Percentiles rank a stretch among this genome's conserved stretches.
phyloP scores from a whole-genome alignment of 345 rosid species.

The Corchorus olitorius region DNA sequence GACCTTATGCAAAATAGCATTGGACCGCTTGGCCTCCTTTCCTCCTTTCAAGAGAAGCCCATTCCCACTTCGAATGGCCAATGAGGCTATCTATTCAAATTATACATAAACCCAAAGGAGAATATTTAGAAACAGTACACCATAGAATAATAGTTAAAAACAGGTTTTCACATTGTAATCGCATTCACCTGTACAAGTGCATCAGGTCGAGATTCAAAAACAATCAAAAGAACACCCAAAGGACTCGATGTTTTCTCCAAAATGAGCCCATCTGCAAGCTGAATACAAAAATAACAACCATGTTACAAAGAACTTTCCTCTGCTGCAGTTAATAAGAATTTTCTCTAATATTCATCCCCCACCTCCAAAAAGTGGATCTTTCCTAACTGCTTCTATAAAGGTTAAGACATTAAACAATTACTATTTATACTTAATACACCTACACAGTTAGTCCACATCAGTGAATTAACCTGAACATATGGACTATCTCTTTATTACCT shows the following conservation, averaged over 20 bases:
- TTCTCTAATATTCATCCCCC: not conserved
- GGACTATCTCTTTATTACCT: slow-evolving; percentile 53
- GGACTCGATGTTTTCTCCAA: slow-evolving; percentile 96
- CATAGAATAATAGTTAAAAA: slow-evolving; percentile 2
- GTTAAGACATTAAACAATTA: slow-evolving; percentile 3
- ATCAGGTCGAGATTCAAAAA: slow-evolving; percentile 97
- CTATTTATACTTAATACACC: not conserved
- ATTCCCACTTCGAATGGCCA: slow-evolving; percentile 96
- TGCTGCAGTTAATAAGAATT: not conserved
- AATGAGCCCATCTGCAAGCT: slow-evolving; percentile 94
- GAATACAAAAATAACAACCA: slow-evolving; percentile 24
- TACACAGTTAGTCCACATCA: not conserved
- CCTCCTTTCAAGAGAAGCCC: slow-evolving; percentile 96
- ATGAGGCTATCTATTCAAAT: slow-evolving; percentile 81
- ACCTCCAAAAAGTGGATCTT: not conserved
- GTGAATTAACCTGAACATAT: not conserved
- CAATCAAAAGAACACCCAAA: slow-evolving; percentile 92
- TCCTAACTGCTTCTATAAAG: not conserved
- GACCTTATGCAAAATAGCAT: slow-evolving; percentile 96
- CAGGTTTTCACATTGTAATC: not conserved
- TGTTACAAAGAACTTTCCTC: not conserved
- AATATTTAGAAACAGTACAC: slow-evolving; percentile 7
- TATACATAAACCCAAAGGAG: slow-evolving; percentile 17
- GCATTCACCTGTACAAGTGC: slow-evolving; percentile 88
- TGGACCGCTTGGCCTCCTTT: slow-evolving; percentile 89